A percentile compares a stretch with the other conserved stretches of the same genome.
Conservation (phyloP, 164 flowering plant genomes). For the Macadamia tetraphylla region DNA sequence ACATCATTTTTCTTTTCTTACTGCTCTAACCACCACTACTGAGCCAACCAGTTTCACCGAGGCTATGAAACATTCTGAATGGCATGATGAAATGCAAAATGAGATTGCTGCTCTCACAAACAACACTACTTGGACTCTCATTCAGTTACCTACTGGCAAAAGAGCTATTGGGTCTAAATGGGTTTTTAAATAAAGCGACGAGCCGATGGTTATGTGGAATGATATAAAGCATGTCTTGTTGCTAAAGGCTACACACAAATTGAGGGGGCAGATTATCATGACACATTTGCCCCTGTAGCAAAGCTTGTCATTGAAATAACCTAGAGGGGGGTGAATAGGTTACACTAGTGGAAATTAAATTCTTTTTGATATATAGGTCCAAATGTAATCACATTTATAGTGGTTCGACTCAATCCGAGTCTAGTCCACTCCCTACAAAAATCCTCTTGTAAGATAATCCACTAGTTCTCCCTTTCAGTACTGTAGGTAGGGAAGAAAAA, state of each 20-base stretch:
- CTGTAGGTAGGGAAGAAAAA: no score
- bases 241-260: background rate
- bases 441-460: no score
- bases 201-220: background rate
- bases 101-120: background rate
- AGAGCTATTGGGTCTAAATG: background rate
- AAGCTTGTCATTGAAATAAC: no score
- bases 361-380: no score
- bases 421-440: no score
- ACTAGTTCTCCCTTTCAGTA: no score
- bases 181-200: conserved; percentile 1
- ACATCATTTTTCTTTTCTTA: background rate
- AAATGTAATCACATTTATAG: no score
- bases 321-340: no score
- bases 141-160: background rate
- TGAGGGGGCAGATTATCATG: background rate
- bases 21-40: background rate
- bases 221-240: background rate
- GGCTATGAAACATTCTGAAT: background rate
- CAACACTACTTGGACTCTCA: background rate
- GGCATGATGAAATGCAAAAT: background rate
- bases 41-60: background rate
- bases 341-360: no score
- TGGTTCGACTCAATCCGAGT: no score
- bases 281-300: no score